Percentiles rank a stretch among this genome's conserved stretches.
Evolutionary conservation across 148 eudicot species (phyloP).

Genomic region (Vaccinium vitisidaea): DNA sequence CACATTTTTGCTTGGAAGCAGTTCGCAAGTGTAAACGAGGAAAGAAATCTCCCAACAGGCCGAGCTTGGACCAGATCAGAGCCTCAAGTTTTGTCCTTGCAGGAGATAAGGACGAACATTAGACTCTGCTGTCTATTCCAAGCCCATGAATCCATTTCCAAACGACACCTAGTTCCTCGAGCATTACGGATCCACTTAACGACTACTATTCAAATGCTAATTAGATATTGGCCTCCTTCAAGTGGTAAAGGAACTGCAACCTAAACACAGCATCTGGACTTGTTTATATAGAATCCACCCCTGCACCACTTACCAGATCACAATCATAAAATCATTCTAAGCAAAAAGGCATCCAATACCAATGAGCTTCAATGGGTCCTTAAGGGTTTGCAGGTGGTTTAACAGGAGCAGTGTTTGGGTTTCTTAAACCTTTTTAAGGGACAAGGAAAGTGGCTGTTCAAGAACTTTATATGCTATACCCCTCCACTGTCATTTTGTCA

Average conservation of each 20-base stretch:
- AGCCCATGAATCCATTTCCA: neutral
- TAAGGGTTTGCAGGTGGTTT: neutral
- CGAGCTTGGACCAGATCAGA: neutral
- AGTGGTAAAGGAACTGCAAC: neutral
- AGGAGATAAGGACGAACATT: neutral
- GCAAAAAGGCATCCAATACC: neutral
- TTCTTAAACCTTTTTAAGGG: neutral
- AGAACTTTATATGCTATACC: neutral
- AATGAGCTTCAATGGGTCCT: neutral
- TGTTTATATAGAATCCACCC: neutral
- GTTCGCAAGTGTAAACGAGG: neutral
- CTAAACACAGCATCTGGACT: neutral
- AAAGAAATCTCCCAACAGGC: neutral
- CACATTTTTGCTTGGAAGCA: neutral
- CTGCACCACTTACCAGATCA: neutral
- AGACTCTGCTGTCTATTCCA: neutral
- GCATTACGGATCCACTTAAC: neutral
- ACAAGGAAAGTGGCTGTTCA: neutral
- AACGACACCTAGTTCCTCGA: neutral
- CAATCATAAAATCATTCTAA: neutral
- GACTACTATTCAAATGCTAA: neutral
- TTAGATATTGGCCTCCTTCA: neutral
- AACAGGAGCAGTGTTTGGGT: neutral
- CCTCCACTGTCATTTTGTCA: neutral
- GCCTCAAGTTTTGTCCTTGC: neutral